Base-by-base conservation (phyloP, 805 yeast genomes). In the Kodamaea hsintzibuensis region DNA sequence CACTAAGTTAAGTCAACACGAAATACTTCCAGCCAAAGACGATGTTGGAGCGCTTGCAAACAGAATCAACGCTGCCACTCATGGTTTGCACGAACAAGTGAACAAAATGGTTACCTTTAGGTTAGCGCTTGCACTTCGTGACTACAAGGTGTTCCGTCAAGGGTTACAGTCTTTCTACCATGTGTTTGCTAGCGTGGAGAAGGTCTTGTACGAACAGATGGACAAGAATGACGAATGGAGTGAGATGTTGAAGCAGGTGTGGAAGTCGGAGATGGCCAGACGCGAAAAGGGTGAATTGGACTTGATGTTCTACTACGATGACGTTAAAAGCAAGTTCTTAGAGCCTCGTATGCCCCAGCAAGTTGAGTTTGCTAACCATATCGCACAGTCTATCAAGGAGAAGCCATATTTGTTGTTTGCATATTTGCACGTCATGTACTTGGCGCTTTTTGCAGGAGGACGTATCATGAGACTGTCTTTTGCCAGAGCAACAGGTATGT, bases 371-470 rank as follows among this genome's bases (percentile, higher is more conserved):
- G 79, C 78, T 30, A 67, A 84, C 39, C 91, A 86, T 65, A 87
- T 89, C 53, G 70, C 74, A 39, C 66, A 71, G 47, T 78, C 77
- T 7, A 80, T 87, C 37, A 64, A 64, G 43, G 84, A 80, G 45
- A 85, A 86, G 63, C 96, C 96, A 7, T 82, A 87, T 60, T 69
- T 88, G 17, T 69, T 89, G 38, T 74, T 89, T 47, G 95, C 96
- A 4, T 89, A 89, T 68, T 82, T 90, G 74, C 96, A 89, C 66
- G 95, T 88, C 47, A 79, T 89, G 83, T 89, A 89, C 70, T 72
- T 89, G 64, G 96, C 95, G 0, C 78, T 89, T 49, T 89, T 89
- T 73, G 96, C 96, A 1, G 96, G 96, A 49, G 96, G 96, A 14
- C 77, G 85, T 57, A 76, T 89, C 35, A 79, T 90, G 82, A 74